These are phyloP conservation scores for Aureobasidium uvarum DNA, from an alignment of 2,329 filamentous ascomycete species.

Conservation along the genomic window DNA sequence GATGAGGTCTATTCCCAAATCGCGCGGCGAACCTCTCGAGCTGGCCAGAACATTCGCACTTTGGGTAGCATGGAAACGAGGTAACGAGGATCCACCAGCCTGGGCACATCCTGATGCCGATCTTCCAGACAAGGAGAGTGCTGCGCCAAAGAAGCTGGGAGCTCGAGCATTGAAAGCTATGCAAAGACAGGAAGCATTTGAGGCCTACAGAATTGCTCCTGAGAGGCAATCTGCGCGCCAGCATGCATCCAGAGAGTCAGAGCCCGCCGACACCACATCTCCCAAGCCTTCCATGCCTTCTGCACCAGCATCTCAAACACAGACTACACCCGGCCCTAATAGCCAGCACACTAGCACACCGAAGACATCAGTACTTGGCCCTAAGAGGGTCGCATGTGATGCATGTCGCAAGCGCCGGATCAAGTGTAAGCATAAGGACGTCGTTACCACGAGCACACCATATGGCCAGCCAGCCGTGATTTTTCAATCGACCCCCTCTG, in stretches of 20 bases:
- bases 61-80: conserved; percentile 67
- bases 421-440: conserved; percentile 62
- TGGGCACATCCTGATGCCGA: conserved; percentile 61
- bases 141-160: conserved; percentile 55
- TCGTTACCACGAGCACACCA: conserved; percentile 38
- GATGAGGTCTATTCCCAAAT: conserved; percentile 62
- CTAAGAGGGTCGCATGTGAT: conserved; percentile 61
- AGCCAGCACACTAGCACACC: conserved; percentile 48
- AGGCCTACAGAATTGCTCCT: conserved; percentile 44
- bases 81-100: conserved; percentile 60
- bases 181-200: conserved; percentile 53
- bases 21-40: conserved; percentile 60
- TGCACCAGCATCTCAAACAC: conserved; percentile 5
- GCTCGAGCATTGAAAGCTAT: conserved; percentile 56
- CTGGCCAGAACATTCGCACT: conserved; percentile 60
- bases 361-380: conserved; percentile 59
- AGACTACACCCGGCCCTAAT: conserved; percentile 34
- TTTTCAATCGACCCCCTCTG: conserved; percentile 29
- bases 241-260: conserved; percentile 32
- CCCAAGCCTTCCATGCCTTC: conserved; percentile 26
- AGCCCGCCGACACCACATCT: conserved; percentile 5
- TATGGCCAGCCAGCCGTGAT: conserved; percentile 1
- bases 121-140: conserved; percentile 51
- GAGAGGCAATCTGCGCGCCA: conserved; percentile 49
- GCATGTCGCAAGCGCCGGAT: conserved; percentile 62